Conservation (phyloP, 2,329 filamentous ascomycete species). For the Niveomyces coronatus region DNA sequence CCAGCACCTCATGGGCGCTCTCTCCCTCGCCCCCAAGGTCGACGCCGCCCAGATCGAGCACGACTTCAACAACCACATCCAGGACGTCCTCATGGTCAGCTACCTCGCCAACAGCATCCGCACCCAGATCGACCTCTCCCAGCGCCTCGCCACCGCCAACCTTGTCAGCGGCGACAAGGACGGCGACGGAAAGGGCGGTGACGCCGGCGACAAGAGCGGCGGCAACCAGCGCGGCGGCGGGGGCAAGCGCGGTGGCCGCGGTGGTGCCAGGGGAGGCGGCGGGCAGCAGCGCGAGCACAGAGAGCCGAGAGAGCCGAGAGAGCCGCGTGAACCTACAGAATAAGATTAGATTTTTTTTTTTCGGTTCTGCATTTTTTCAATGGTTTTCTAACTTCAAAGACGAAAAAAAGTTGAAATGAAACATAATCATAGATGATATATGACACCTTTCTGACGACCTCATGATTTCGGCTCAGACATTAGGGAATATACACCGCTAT, state of each 20-base stretch:
- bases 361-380: too few relatives aligned
- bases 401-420: slow-evolving; percentile 10
- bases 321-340: slow-evolving; percentile 23
- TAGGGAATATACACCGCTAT: too few relatives aligned
- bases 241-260: slow-evolving; percentile 40
- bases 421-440: slow-evolving; percentile 2
- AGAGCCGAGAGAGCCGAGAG: slow-evolving; percentile 30
- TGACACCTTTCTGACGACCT: slow-evolving; percentile 1
- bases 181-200: slow-evolving; percentile 33
- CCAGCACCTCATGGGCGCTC: slow-evolving; percentile 88
- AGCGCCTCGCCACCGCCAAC: slow-evolving; percentile 77
- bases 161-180: slow-evolving; percentile 43
- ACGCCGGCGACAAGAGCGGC: slow-evolving; percentile 33
- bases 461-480: too few relatives aligned
- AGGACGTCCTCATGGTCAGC: slow-evolving; percentile 95
- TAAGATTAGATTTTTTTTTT: slow-evolving; percentile 16
- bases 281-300: slow-evolving; percentile 38
- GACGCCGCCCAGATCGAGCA: slow-evolving; percentile 82
- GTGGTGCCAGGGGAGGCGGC: slow-evolving; percentile 39
- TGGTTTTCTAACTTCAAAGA: background rate
- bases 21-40: slow-evolving; percentile 91
- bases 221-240: slow-evolving; percentile 34
- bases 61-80: slow-evolving; percentile 99
- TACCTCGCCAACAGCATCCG: slow-evolving; percentile 98
- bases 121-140: slow-evolving; percentile 96